Evolutionary conservation across 805 yeast species (phyloP).

Genomic region (Starmerella riodocensis): DNA sequence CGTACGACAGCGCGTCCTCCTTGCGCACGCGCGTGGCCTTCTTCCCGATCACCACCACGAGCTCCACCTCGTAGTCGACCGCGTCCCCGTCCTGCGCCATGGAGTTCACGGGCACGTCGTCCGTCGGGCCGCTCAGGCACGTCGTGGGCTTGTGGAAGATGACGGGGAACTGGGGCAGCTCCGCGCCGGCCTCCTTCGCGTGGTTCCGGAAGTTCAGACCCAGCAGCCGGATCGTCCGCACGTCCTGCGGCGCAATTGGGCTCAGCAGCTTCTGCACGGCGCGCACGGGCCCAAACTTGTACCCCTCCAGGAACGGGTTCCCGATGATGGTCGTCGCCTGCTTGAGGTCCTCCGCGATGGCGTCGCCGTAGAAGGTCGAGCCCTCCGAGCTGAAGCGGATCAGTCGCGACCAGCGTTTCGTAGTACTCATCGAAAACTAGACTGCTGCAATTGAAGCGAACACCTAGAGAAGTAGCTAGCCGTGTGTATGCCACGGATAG

Average conservation of each 20-base stretch:
- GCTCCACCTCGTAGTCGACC: slow-evolving; percentile 43
- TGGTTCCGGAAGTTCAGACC: slow-evolving; percentile 41
- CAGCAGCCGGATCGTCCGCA: slow-evolving; percentile 34
- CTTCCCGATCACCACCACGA: slow-evolving; percentile 42
- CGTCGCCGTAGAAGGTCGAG: slow-evolving; percentile 36
- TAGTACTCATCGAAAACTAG: too few species aligned
- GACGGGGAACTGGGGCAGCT: slow-evolving; percentile 38
- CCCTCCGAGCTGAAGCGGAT: slow-evolving; percentile 40
- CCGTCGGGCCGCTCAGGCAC: slow-evolving; percentile 34
- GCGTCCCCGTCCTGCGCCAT: slow-evolving; percentile 25
- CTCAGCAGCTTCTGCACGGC: slow-evolving; percentile 30
- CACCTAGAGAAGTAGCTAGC: too few species aligned
- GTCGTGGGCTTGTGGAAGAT: slow-evolving; percentile 40
- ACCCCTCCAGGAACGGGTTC: slow-evolving; percentile 31
- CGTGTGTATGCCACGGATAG: too few species aligned
- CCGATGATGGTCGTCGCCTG: slow-evolving; percentile 37
- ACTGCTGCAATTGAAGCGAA: too few species aligned
- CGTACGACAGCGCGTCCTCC: slow-evolving; percentile 35
- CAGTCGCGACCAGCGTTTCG: slow-evolving; percentile 24
- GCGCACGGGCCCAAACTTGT: slow-evolving; percentile 29
- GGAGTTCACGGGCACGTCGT: slow-evolving; percentile 30
- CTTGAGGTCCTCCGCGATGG: slow-evolving; percentile 31
- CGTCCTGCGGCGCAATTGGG: slow-evolving; percentile 31
- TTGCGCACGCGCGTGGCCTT: slow-evolving; percentile 33
- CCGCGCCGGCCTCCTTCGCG: slow-evolving; percentile 31